Evolutionary conservation across 2,329 filamentous ascomycete genomes (phyloP), one percentile per base, ranked within the genome.

Genomic region (Colletotrichum godetiae): DNA sequence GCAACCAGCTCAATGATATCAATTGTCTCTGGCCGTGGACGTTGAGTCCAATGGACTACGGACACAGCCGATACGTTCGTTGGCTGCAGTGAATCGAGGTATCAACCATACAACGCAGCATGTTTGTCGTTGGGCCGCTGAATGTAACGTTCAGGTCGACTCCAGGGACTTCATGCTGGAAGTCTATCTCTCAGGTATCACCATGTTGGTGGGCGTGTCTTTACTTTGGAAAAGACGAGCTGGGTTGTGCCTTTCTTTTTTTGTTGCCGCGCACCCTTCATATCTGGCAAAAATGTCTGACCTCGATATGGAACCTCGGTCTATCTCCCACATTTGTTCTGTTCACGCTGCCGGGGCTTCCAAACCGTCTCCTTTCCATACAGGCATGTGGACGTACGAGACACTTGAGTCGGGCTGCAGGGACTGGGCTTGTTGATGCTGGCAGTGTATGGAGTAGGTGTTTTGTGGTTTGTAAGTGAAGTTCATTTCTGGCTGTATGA

Each of bases 201-300:
- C 15, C 10, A 19, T 15, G 22, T 5, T n/a, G 19, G n/a, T 31
- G 27, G 31, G 22, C 11, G 33, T 27, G 62, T 35, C 24, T 22
- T 56, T 57, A 27, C 31, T 8, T 22, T 24, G 24, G 31, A 52
- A 11, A 13, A 46, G 33, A 62, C 22, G 12, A 46, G 49, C 69
- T 62, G 58, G 69, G 65, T 56, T 57, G 22, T 58, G 37, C 37
- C 24, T 68, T 68, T 52, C 53, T 68, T 33, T 19, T 49, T 15
- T 19, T 52, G 35, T 27, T 27, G 33, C 65, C 29, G 37, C 15
- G 46, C 56, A 31, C 49, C 56, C 55, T 35, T 61, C 56, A 70
- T 35, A 57, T 19, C 42, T n/a, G 27, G 19, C 29, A 58, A 35
- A 37, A 12, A 29, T 27, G 62, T 60, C 42, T 46, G 57, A 37